Evolutionary conservation across 2,329 filamentous ascomycete species (phyloP).

Genomic region (Aureobasidium sp.): DNA sequence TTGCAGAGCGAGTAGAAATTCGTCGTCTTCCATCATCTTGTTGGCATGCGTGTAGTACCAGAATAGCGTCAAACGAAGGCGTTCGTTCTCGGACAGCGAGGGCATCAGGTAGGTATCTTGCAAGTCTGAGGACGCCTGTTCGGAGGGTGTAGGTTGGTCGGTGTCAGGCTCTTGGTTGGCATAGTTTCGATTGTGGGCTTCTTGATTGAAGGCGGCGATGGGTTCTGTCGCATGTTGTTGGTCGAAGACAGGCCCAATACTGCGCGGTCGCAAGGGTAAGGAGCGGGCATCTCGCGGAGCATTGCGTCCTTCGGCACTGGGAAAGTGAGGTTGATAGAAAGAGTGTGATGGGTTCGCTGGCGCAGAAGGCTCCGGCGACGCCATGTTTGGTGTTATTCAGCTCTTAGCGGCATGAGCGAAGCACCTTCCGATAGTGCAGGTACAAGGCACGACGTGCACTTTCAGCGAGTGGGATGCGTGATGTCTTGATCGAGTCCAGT

Average conservation of each 20-base stretch:
- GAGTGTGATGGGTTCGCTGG: background rate
- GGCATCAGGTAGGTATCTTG: constrained; percentile 40
- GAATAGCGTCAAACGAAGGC: constrained; percentile 42
- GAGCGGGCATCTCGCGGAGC: background rate
- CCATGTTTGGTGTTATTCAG: background rate
- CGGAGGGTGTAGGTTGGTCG: constrained; percentile 26
- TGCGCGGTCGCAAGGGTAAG: constrained; percentile 17
- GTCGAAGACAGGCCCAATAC: constrained; percentile 23
- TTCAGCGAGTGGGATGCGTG: too few species aligned
- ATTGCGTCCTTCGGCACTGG: constrained; percentile 17
- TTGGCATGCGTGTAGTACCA: constrained; percentile 49
- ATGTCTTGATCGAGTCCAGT: too few species aligned
- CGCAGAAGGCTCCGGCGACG: background rate
- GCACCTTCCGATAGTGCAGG: too few species aligned
- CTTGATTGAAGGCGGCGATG: constrained; percentile 19
- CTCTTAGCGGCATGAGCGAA: background rate
- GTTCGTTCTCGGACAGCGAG: constrained; percentile 39
- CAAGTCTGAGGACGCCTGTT: constrained; percentile 21
- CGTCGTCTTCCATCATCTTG: constrained; percentile 43
- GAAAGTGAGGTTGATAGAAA: constrained; percentile 22
- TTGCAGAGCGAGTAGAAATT: constrained; percentile 46
- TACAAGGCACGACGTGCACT: too few species aligned
- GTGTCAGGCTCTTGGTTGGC: constrained; percentile 4
- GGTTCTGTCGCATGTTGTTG: background rate
- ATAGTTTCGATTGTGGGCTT: constrained; percentile 13